Base-by-base conservation (phyloP, 805 yeast genomes). In the Wickerhamiella azyma region DNA sequence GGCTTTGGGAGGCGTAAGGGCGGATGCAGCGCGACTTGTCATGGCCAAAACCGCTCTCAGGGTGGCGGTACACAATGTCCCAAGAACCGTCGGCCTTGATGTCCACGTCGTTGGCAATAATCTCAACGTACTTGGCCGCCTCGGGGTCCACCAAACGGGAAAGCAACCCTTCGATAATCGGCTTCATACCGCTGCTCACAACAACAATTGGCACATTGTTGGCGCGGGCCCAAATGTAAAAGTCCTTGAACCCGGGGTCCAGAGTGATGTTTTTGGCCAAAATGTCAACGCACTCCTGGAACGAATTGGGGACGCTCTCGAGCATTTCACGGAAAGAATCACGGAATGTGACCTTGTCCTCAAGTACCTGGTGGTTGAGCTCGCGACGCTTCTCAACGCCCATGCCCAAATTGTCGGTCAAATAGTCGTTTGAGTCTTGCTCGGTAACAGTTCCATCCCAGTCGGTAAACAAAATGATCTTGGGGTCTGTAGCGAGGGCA, bases 401-500 rank as follows among this genome's bases (percentile, higher is more conserved):
- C 62, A 85, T 81, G 3, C 99, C 99, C 18, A 81, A 68, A 55
- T 75, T 76, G 61, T 92, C 97, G 8, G 96, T 88, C 52, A 92
- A 67, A 61, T 71, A 82, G 63, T 92, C 97, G 62, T 92, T 92
- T 49, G 95, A 83, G 63, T 92, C 99, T 59, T 89, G 94, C 49
- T 83, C 67, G 10, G 98, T 92, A 52, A 92, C 92, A 2, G 98
- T 92, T 26, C 99, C 99, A 62, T 92, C 99, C 77, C 94, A 92
- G 63, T 92, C 99, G 37, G 96, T 83, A 69, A 92, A 92, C 37
- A 92, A 81, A 57, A 92, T 85, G 40, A 94, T 89, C 52, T 74
- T 72, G 53, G 67, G 66, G 48, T 57, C 48, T 29, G 62, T 59
- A 17, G 48, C 47, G 41, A 61, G 49, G 2, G 65, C 65, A 16